A percentile compares a stretch with the other conserved stretches of the same genome.
Evolutionary conservation across 1,284 basidiomycete species (phyloP).

Genomic region (Tilletia caries): DNA sequence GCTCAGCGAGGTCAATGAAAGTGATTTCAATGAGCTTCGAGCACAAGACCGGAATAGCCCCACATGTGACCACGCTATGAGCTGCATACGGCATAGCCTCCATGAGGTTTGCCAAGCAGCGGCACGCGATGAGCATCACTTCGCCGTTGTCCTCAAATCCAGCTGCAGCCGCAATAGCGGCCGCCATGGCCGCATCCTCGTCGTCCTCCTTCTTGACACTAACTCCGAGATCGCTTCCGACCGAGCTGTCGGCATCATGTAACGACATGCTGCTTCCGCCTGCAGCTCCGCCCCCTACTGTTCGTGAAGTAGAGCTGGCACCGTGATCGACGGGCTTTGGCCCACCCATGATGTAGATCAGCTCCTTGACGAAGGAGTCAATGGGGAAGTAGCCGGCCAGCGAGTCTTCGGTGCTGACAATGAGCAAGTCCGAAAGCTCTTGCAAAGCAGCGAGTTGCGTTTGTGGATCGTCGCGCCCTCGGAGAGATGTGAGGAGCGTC

Average conservation of each 20-base stretch:
- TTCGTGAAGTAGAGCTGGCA: background rate
- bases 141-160: conserved; percentile 43
- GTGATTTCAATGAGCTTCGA: conserved; percentile 50
- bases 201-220: conserved; percentile 27
- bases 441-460: conserved; percentile 79
- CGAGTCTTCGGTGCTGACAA: conserved; percentile 95
- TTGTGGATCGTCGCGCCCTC: conserved; percentile 59
- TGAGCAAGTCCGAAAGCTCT: conserved; percentile 88
- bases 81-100: conserved; percentile 52
- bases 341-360: conserved; percentile 86
- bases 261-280: background rate
- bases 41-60: conserved; percentile 47
- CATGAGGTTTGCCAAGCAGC: conserved; percentile 53
- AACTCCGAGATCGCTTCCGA: conserved; percentile 13
- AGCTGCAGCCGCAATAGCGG: conserved; percentile 29
- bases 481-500: conserved; percentile 36
- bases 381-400: conserved; percentile 90
- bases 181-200: conserved; percentile 33
- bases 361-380: conserved; percentile 84
- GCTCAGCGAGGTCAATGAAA: conserved; percentile 53
- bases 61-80: conserved; percentile 40
- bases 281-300: background rate
- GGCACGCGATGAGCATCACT: conserved; percentile 48
- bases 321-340: conserved; percentile 48
- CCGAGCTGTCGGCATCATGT: conserved; percentile 23